phyloP scores from a whole-genome alignment of 257 asterid species.

The Solanum virginianum region DNA sequence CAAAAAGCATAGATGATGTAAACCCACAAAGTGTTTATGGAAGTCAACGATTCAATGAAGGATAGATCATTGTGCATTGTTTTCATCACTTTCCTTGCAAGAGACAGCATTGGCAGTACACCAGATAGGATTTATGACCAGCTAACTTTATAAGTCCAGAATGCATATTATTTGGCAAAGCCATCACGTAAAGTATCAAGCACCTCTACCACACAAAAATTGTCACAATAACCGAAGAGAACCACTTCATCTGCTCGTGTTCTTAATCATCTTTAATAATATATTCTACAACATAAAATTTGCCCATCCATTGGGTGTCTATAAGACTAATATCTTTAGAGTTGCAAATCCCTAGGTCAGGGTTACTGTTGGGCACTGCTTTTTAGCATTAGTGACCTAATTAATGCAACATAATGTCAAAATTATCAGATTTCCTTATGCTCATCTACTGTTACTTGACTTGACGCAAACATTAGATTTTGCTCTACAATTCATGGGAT shows the following conservation, averaged over 20 bases:
- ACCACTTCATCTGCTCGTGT: not conserved
- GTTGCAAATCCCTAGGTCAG: not conserved
- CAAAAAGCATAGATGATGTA: not conserved
- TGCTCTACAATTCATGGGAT: not conserved
- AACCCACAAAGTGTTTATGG: not conserved
- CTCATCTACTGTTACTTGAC: not conserved
- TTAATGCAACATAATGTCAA: not conserved
- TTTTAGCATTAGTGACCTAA: not conserved
- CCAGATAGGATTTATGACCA: not conserved
- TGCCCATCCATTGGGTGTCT: not conserved
- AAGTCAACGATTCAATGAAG: not conserved
- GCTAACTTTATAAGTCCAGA: not conserved
- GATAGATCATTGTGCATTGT: not conserved
- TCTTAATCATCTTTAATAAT: not conserved
- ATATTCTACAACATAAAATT: not conserved
- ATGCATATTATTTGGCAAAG: not conserved
- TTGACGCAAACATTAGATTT: not conserved
- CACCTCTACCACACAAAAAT: not conserved
- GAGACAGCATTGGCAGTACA: not conserved
- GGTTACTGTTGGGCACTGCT: not conserved
- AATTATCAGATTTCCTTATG: not conserved
- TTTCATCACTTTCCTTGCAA: not conserved
- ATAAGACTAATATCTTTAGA: not conserved
- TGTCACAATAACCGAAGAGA: not conserved
- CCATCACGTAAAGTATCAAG: not conserved